Base-by-base conservation (phyloP, 352 stramenopile species). In the Pythium rhizo-oryzae region DNA sequence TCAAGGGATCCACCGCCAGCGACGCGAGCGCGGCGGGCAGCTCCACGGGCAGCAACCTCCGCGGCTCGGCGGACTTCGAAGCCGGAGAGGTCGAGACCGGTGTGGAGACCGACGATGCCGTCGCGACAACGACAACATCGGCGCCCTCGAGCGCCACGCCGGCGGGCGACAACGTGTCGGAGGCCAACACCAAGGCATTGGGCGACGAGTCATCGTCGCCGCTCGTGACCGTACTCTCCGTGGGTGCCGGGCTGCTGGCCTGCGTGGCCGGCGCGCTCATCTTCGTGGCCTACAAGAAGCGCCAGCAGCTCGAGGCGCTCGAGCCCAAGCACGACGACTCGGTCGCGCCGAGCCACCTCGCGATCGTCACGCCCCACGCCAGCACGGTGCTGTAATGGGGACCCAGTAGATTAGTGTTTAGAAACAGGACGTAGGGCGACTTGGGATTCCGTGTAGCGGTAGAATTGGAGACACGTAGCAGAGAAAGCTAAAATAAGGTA, bases 271-370 rank as follows among this genome's bases (percentile, higher is more conserved):
- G 21, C 24, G 56, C 49, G 4, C 49, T 65, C 49, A 70, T 70
- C 25, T 56, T 65, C 15, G 56, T 65, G 30, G 64, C 54, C 7
- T 62, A 70, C 55, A 60, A 56, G 47, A 70, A 70, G 49, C 55
- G 57, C 55, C 59, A 70, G 39, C 13, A 70, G 47, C 49, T 70
- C 23, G 64, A 70, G 39, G 55, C 18, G 13, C 25, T 65, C 37
- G 64, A 65, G 39, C 64, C 55, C 18, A 70, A 70, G 64, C 51
- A 57, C 25, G 49, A 35, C 49, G 25, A 57, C 51, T 57, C 51
- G 28, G 18, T 16, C 41, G 28, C 35, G 51, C 4, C 16, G 4
- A 43, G 18, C 51, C 51, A 57, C 51, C 25, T 19, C 13, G 15
- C 51, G 51, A 15, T 57, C 51, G 19, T 9, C 25, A 57, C 51